phyloP scores from a whole-genome alignment of 306 rosid genomes.

The Sicyos baderoa region DNA sequence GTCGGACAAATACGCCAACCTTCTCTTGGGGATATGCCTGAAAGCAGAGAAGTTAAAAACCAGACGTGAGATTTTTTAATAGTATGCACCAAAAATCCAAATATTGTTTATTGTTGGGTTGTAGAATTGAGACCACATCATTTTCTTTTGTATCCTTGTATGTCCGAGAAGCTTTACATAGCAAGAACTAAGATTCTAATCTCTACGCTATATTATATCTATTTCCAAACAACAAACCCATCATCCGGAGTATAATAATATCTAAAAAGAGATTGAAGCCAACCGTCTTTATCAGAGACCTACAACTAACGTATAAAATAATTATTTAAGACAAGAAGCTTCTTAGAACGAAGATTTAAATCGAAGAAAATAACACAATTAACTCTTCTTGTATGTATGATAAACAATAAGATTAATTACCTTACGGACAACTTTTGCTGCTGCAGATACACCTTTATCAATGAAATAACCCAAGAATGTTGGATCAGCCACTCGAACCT shows the following conservation, averaged over 20 bases:
- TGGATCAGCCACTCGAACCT: slow-evolving; percentile 99
- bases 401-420: slow-evolving; percentile 29
- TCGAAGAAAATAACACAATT: background rate
- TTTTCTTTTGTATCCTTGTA: background rate
- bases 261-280: background rate
- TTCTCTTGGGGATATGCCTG: slow-evolving; percentile 19
- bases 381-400: background rate
- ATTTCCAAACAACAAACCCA: background rate
- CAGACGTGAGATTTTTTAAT: too few species aligned
- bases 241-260: background rate
- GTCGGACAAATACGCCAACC: slow-evolving; percentile 92
- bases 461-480: slow-evolving; percentile 88
- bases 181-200: background rate
- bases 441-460: slow-evolving; percentile 89
- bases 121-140: background rate
- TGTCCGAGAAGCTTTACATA: background rate
- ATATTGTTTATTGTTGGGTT: background rate
- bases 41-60: background rate
- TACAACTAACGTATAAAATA: background rate
- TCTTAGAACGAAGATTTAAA: background rate
- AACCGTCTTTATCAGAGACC: background rate
- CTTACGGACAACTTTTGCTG: slow-evolving; percentile 97
- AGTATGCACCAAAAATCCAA: background rate
- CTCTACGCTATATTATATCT: background rate
- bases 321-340: slow-evolving; percentile 2